A percentile compares a stretch with the other conserved stretches of the same genome.
phyloP scores from a whole-genome alignment of 345 rosid species.

The Combretum micranthum region DNA sequence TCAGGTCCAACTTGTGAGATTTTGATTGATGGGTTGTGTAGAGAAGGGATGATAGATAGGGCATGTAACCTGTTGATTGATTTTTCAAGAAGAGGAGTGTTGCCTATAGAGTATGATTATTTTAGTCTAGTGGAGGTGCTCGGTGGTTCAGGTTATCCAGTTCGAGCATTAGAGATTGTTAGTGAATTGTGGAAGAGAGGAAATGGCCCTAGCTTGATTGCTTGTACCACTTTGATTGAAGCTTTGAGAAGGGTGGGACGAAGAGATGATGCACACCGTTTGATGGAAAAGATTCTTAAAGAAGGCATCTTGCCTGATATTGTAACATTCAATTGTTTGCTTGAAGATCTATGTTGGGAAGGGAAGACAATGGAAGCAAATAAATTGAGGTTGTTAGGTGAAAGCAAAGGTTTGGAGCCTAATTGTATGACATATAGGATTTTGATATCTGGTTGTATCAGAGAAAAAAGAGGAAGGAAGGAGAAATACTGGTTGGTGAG shows the following conservation, averaged over 20 bases:
- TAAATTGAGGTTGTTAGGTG: constrained; percentile 54
- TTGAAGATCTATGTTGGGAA: constrained; percentile 58
- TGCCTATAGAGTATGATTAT: constrained; percentile 57
- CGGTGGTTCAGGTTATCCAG: constrained; percentile 35
- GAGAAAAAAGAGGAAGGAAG: constrained; percentile 57
- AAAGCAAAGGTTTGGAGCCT: constrained; percentile 50
- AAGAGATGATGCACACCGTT: constrained; percentile 34
- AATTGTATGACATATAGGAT: constrained; percentile 47
- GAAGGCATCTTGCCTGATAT: constrained; percentile 52
- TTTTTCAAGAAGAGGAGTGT: constrained; percentile 45
- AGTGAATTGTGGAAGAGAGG: constrained; percentile 57
- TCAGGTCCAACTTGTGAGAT: constrained; percentile 82
- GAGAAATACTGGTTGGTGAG: constrained; percentile 56
- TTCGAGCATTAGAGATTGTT: constrained; percentile 48
- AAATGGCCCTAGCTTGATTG: constrained; percentile 50
- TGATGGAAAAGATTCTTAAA: constrained; percentile 66
- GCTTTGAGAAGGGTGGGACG: constrained; percentile 62
- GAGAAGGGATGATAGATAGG: constrained; percentile 33
- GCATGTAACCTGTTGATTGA: constrained; percentile 58
- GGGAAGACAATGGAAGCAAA: constrained; percentile 52
- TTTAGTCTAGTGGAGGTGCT: constrained; percentile 49
- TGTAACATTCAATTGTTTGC: constrained; percentile 69
- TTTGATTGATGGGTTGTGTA: constrained; percentile 67
- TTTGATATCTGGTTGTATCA: constrained; percentile 52
- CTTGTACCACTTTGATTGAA: constrained; percentile 70